phyloP scores from a whole-genome alignment of 2,329 filamentous ascomycete genomes.

The Cytospora chrysosperma region DNA sequence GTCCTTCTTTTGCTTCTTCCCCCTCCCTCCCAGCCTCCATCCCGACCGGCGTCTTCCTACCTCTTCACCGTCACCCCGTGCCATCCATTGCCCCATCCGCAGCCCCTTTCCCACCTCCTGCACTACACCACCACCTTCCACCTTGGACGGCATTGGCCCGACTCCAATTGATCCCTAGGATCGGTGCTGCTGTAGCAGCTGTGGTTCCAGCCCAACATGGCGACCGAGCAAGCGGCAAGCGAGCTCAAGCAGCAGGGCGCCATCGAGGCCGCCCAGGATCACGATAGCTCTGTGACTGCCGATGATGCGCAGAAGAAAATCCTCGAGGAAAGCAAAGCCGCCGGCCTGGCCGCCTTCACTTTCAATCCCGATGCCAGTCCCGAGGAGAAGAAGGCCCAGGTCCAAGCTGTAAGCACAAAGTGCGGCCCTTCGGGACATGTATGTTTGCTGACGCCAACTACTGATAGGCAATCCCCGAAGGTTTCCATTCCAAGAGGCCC shows the following conservation, averaged over 20 bases:
- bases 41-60: not conserved
- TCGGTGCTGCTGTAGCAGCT: conserved; percentile 20
- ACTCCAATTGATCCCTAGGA: conserved; percentile 14
- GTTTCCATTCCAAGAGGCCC: conserved; percentile 59
- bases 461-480: conserved; percentile 59
- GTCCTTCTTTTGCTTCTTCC: conserved; percentile 14
- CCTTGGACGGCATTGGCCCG: not conserved
- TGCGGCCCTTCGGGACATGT: not conserved
- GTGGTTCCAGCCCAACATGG: conserved; percentile 30
- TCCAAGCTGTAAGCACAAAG: conserved; percentile 65
- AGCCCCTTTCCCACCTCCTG: conserved; percentile 3
- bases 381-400: conserved; percentile 81
- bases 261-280: conserved; percentile 73
- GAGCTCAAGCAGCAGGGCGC: conserved; percentile 83
- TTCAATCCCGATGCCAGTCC: conserved; percentile 85
- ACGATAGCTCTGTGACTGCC: conserved; percentile 64
- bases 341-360: conserved; percentile 75
- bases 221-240: conserved; percentile 31
- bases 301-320: conserved; percentile 72
- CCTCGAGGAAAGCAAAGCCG: conserved; percentile 73
- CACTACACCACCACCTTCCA: not conserved
- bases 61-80: not conserved
- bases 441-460: not conserved
- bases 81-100: not conserved
- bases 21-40: not conserved